Conservation (phyloP, 768 basidiomycete species). For the Calvatia gigantea region DNA sequence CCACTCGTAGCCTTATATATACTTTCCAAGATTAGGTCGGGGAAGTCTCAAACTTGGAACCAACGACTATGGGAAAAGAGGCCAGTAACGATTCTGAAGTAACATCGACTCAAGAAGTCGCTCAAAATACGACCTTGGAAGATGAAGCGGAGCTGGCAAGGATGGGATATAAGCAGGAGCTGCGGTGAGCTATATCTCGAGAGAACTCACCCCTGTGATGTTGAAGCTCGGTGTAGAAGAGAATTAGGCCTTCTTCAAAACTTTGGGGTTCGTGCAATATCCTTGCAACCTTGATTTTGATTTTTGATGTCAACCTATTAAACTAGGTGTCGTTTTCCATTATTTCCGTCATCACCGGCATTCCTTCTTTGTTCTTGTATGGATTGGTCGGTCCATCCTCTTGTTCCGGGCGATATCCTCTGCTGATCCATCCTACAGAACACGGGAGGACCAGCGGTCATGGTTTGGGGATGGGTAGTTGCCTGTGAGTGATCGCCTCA, state of each 20-base stretch:
- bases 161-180: constrained; percentile 72
- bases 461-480: constrained; percentile 74
- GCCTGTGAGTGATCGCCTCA: constrained; percentile 41
- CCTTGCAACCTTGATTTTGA: not conserved
- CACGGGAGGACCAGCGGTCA: constrained; percentile 73
- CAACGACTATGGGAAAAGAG: not conserved
- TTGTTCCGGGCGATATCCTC: not conserved
- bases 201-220: not conserved
- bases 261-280: constrained; percentile 46
- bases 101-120: not conserved
- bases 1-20: not conserved
- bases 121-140: not conserved
- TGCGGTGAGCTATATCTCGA: constrained; percentile 40
- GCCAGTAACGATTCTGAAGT: not conserved
- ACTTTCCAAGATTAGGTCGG: not conserved
- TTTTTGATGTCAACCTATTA: constrained; percentile 5
- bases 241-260: constrained; percentile 55
- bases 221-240: constrained; percentile 37
- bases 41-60: not conserved
- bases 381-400: constrained; percentile 49
- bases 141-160: constrained; percentile 64
- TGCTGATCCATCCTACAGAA: constrained; percentile 33
- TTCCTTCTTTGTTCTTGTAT: constrained; percentile 66
- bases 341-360: constrained; percentile 71
- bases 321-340: constrained; percentile 63